phyloP scores from a whole-genome alignment of 495 filamentous ascomycete species.

The Neurospora pannonica region DNA sequence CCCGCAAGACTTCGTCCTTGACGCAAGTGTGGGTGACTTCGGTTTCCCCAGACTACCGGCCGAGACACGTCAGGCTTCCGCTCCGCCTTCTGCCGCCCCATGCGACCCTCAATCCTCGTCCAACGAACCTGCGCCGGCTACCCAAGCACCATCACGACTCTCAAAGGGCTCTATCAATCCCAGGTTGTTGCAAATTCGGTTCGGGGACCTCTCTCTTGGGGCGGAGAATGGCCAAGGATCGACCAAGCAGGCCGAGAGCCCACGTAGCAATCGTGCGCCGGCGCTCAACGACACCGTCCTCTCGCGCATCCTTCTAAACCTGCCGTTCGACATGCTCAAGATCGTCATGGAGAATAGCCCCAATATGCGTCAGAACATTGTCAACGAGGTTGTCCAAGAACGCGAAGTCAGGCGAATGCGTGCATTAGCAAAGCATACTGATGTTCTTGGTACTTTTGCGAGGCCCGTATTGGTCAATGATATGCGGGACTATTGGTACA shows the following conservation, averaged over 20 bases:
- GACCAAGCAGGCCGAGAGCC: background rate
- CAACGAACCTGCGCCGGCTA: conserved; percentile 7
- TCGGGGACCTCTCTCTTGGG: conserved; percentile 46
- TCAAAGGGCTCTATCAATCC: background rate
- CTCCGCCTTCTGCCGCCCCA: background rate
- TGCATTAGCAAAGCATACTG: conserved; percentile 22
- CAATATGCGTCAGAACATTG: conserved; percentile 31
- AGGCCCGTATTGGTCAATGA: conserved; percentile 9
- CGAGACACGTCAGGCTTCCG: background rate
- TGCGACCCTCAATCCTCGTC: background rate
- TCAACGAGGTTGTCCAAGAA: conserved; percentile 47
- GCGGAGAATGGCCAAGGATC: background rate
- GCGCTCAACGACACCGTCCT: conserved; percentile 27
- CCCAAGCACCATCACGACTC: conserved; percentile 31
- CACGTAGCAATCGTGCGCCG: conserved; percentile 1
- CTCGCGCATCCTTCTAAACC: conserved; percentile 53
- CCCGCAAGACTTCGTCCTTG: conserved; percentile 40
- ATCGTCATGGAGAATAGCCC: conserved; percentile 43
- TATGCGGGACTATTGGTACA: conserved; percentile 17
- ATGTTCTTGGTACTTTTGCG: conserved; percentile 12
- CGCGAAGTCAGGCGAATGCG: conserved; percentile 43
- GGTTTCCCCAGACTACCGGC: conserved; percentile 26
- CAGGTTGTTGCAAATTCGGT: conserved; percentile 49
- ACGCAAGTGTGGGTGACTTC: conserved; percentile 29
- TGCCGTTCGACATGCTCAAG: conserved; percentile 53